phyloP scores from a whole-genome alignment of 371 early-diverging fungal species.

The Apophysomyces elegans region DNA sequence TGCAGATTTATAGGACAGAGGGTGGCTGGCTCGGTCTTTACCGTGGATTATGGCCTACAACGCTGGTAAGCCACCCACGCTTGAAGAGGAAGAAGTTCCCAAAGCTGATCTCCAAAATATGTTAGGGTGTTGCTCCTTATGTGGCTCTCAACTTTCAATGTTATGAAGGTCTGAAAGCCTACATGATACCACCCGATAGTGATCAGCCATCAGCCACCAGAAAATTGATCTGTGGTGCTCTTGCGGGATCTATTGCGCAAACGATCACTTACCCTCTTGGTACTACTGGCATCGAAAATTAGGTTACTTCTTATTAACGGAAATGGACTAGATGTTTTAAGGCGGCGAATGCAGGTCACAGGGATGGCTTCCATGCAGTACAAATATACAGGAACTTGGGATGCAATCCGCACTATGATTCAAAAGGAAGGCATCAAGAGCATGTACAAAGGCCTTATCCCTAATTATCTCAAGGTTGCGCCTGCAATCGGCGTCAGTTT shows the following conservation, averaged over 20 bases:
- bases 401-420: constrained; percentile 72
- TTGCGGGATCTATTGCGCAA: constrained; percentile 90
- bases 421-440: constrained; percentile 68
- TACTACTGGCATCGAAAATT: constrained; percentile 12
- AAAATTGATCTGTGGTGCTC: constrained; percentile 85
- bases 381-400: constrained; percentile 78
- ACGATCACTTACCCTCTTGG: constrained; percentile 89
- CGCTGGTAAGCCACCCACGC: constrained; percentile 58
- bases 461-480: constrained; percentile 85
- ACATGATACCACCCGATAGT: constrained; percentile 70
- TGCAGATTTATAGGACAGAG: constrained; percentile 72
- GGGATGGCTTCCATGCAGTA: constrained; percentile 75
- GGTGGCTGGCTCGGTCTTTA: constrained; percentile 85
- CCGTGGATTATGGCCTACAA: constrained; percentile 82
- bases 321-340: constrained; percentile 68
- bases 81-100: background rate
- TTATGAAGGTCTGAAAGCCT: constrained; percentile 77
- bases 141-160: constrained; percentile 87
- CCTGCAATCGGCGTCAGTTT: constrained; percentile 89
- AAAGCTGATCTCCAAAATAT: background rate
- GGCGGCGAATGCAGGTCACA: constrained; percentile 88
- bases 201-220: constrained; percentile 62
- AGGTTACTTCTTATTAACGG: background rate
- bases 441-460: constrained; percentile 70
- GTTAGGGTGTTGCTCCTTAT: constrained; percentile 84